Conservation (phyloP, 2,329 filamentous ascomycete species). For the Penicillium janthinellum region DNA sequence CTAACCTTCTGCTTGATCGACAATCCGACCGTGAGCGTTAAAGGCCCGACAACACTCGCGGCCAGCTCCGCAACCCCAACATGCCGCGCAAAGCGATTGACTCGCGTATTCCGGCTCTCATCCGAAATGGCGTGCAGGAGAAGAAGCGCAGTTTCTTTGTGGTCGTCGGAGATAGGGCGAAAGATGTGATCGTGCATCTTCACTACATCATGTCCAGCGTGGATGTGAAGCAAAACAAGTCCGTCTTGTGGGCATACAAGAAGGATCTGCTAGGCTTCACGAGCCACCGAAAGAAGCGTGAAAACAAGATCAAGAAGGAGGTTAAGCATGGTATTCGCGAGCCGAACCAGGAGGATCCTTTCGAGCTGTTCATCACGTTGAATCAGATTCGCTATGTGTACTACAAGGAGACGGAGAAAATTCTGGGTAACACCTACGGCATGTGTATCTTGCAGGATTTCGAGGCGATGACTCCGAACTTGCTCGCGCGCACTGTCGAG, state of each 20-base stretch:
- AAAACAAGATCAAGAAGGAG: constrained; percentile 97
- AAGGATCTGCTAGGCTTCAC: constrained; percentile 95
- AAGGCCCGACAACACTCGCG: constrained; percentile 15
- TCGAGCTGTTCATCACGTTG: constrained; percentile 94
- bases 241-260: constrained; percentile 97
- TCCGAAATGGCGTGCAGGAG: constrained; percentile 85
- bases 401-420: constrained; percentile 99
- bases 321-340: constrained; percentile 94
- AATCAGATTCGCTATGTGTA: constrained; percentile 98
- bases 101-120: constrained; percentile 85
- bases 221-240: constrained; percentile 93
- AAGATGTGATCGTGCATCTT: constrained; percentile 93
- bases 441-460: constrained; percentile 99
- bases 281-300: constrained; percentile 95
- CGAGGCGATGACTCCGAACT: constrained; percentile 95
- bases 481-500: constrained; percentile 91
- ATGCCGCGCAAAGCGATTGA: constrained; percentile 65
- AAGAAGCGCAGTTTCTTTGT: constrained; percentile 99
- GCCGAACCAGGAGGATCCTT: constrained; percentile 88
- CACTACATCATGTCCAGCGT: constrained; percentile 91
- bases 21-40: constrained; percentile 3
- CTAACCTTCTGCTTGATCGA: neutral
- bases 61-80: constrained; percentile 26
- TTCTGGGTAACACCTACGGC: constrained; percentile 94
- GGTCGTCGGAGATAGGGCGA: constrained; percentile 88